phyloP scores from a whole-genome alignment of 331 rosid genomes.

The Rosa hybrid region DNA sequence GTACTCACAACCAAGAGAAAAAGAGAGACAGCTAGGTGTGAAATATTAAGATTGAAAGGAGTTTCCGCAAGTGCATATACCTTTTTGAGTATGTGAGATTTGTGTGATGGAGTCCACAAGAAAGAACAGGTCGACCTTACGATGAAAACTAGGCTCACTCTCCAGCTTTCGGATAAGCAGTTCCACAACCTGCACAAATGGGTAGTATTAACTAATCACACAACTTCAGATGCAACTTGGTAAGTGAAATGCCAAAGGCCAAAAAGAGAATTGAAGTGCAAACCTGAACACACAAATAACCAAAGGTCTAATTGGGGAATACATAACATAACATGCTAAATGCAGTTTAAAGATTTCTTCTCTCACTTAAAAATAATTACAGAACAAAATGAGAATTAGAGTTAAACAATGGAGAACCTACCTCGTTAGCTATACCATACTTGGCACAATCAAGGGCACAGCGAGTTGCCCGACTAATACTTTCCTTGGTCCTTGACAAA shows the following conservation, averaged over 20 bases:
- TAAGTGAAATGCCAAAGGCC: background rate
- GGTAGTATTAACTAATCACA: background rate
- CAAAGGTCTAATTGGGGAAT: background rate
- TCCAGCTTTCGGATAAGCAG: slow-evolving; percentile 92
- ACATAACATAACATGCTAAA: background rate
- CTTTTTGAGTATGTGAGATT: slow-evolving; percentile 92
- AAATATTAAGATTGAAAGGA: background rate
- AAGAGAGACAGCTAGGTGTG: background rate
- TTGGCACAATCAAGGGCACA: slow-evolving; percentile 99
- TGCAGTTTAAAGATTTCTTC: background rate
- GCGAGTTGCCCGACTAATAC: slow-evolving; percentile 98
- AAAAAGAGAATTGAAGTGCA: background rate
- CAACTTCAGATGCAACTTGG: background rate
- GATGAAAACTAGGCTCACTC: slow-evolving; percentile 83
- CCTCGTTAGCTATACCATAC: slow-evolving; percentile 98
- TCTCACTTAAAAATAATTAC: background rate
- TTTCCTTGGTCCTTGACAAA: slow-evolving; percentile 97
- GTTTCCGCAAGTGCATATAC: slow-evolving; percentile 32
- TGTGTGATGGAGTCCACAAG: slow-evolving; percentile 99
- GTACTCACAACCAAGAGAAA: slow-evolving; percentile 3
- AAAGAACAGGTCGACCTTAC: slow-evolving; percentile 93
- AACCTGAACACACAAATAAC: background rate
- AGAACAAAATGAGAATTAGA: slow-evolving; percentile 2
- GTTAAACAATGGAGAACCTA: slow-evolving; percentile 28
- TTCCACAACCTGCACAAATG: slow-evolving; percentile 84